A percentile compares a stretch with the other conserved stretches of the same genome.
These are phyloP conservation scores for Helicocarpus griseus DNA, from an alignment of 2,329 filamentous ascomycete species.

Conservation along the genomic window DNA sequence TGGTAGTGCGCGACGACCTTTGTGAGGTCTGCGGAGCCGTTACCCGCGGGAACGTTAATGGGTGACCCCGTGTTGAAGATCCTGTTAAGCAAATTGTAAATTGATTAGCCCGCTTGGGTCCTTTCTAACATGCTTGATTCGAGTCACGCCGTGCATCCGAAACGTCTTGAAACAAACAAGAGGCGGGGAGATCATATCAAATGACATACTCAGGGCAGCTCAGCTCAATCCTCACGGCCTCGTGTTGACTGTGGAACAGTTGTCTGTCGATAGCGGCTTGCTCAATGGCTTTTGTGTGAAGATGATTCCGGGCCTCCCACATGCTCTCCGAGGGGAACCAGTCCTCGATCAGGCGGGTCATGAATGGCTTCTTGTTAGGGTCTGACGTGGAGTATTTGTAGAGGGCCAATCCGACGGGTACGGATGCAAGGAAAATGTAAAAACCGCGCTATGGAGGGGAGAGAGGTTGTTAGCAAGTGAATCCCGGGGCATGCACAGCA, in stretches of 20 bases:
- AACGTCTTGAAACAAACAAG: neutral
- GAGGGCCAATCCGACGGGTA: conserved; percentile 33
- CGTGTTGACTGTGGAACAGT: conserved; percentile 42
- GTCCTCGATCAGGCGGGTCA: conserved; percentile 43
- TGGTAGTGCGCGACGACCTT: conserved; percentile 54
- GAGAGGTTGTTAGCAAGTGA: neutral
- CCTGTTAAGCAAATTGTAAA: conserved; percentile 31
- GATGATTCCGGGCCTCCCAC: conserved; percentile 47
- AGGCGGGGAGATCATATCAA: neutral
- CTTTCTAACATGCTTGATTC: neutral
- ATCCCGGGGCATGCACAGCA: neutral
- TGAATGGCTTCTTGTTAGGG: conserved; percentile 29
- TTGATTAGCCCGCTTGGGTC: neutral
- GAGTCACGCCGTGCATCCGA: neutral
- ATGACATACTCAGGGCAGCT: conserved; percentile 55
- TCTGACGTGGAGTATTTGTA: conserved; percentile 33
- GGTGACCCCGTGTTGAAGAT: conserved; percentile 54
- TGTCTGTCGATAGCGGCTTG: conserved; percentile 54
- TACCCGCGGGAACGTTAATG: conserved; percentile 55
- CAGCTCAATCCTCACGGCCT: conserved; percentile 42
- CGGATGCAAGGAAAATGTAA: conserved; percentile 35
- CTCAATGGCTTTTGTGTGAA: conserved; percentile 53
- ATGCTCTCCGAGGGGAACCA: conserved; percentile 45
- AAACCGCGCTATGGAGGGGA: conserved; percentile 33
- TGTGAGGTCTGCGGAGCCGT: conserved; percentile 47